phyloP scores from a whole-genome alignment of 2,329 filamentous ascomycete genomes.

The Colletotrichum aenigma region DNA sequence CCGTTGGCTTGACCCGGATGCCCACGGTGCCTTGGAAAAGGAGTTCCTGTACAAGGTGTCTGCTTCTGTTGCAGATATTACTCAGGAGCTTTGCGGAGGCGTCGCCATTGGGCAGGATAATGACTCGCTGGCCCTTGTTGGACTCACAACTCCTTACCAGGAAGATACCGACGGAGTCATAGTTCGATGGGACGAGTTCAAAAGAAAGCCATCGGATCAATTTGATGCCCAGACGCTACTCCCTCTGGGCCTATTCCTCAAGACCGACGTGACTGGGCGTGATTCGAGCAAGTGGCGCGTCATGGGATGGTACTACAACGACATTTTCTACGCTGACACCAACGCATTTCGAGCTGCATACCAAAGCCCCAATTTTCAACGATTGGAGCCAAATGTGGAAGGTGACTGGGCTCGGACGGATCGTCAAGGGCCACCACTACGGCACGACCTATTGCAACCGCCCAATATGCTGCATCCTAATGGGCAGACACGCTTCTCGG shows the following conservation, averaged over 20 bases:
- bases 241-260: conserved; percentile 48
- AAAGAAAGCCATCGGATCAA: conserved; percentile 36
- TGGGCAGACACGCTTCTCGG: conserved; percentile 39
- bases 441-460: conserved; percentile 35
- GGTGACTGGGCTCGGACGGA: conserved; percentile 51
- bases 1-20: conserved; percentile 42
- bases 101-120: conserved; percentile 38
- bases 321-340: conserved; percentile 54
- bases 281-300: conserved; percentile 56
- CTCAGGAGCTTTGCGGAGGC: conserved; percentile 47
- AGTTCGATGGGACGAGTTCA: conserved; percentile 52
- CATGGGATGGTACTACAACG: conserved; percentile 59
- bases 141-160: conserved; percentile 47
- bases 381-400: conserved; percentile 49
- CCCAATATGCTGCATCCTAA: conserved; percentile 30
- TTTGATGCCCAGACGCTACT: conserved; percentile 48
- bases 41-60: conserved; percentile 37
- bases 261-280: conserved; percentile 52
- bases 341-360: conserved; percentile 50
- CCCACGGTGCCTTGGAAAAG: conserved; percentile 33
- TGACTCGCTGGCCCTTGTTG: conserved; percentile 44
- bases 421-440: conserved; percentile 36
- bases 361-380: conserved; percentile 46
- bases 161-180: conserved; percentile 37
- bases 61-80: conserved; percentile 38